Evolutionary conservation across 2,329 filamentous ascomycete genomes (phyloP).

Genomic region (Pseudogymnoascus sp.): DNA sequence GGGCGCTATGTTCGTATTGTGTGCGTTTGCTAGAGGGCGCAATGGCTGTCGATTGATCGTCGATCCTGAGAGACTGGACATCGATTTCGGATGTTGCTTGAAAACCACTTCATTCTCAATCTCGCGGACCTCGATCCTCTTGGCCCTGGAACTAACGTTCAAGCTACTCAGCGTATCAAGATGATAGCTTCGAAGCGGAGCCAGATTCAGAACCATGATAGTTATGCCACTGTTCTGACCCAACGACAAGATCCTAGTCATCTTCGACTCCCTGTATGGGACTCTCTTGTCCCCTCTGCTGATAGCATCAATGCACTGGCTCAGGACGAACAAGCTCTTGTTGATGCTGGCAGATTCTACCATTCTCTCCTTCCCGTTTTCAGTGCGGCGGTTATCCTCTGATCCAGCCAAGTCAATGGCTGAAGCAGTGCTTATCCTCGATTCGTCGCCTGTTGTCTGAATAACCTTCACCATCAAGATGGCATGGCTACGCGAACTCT

Average conservation of each 20-base stretch:
- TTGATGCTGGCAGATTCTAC: slow-evolving; percentile 97
- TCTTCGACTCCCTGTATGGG: slow-evolving; percentile 91
- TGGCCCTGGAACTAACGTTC: slow-evolving; percentile 90
- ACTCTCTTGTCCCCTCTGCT: slow-evolving; percentile 66
- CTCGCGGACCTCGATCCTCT: slow-evolving; percentile 91
- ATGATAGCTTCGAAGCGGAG: slow-evolving; percentile 85
- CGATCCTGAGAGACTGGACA: slow-evolving; percentile 31
- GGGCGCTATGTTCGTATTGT: slow-evolving; percentile 60
- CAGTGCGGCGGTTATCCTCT: slow-evolving; percentile 88
- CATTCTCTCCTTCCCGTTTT: slow-evolving; percentile 85
- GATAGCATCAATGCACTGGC: slow-evolving; percentile 93
- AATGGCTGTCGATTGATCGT: slow-evolving; percentile 62
- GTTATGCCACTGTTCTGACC: slow-evolving; percentile 94
- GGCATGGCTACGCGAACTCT: slow-evolving; percentile 83
- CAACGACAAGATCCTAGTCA: slow-evolving; percentile 87
- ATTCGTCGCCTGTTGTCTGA: slow-evolving; percentile 60
- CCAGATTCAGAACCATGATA: slow-evolving; percentile 92
- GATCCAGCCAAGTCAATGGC: slow-evolving; percentile 93
- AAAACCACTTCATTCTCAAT: slow-evolving; percentile 93
- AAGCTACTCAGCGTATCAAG: slow-evolving; percentile 87
- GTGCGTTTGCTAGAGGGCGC: slow-evolving; percentile 63
- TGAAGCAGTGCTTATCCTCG: slow-evolving; percentile 72
- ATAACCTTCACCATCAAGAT: slow-evolving; percentile 85
- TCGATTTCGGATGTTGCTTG: slow-evolving; percentile 59
- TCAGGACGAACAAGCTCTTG: slow-evolving; percentile 90